Conservation (phyloP, 1,284 basidiomycete genomes). For the Leccinum fuscescens region DNA sequence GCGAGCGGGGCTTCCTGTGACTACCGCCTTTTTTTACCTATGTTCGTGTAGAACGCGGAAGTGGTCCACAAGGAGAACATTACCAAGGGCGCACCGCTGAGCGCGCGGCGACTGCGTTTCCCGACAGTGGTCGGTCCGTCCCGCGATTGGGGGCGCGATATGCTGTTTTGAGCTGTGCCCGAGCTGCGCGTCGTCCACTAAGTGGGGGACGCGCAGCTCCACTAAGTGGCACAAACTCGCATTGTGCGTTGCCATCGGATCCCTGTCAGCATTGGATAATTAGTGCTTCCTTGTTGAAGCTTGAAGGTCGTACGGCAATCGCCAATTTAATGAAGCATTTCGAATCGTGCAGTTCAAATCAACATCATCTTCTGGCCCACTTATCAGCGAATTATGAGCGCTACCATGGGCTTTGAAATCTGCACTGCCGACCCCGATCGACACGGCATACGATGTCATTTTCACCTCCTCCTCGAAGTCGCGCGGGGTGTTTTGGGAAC, state of each 20-base stretch:
- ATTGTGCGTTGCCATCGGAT: not conserved
- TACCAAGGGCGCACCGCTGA: not conserved
- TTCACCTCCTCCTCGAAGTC: not conserved
- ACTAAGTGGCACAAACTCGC: not conserved
- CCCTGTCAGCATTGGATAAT: not conserved
- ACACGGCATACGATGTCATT: not conserved
- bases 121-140: not conserved
- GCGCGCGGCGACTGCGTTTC: not conserved
- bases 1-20: conserved; percentile 3
- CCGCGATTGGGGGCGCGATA: not conserved
- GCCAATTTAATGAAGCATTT: not conserved
- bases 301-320: not conserved
- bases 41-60: not conserved
- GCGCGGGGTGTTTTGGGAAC: too few species aligned
- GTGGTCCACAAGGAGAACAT: not conserved
- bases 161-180: not conserved
- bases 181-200: not conserved
- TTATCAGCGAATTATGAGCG: not conserved
- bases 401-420: not conserved
- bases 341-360: not conserved
- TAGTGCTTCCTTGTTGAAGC: not conserved
- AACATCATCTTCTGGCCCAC: not conserved
- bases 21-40: not conserved
- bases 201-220: not conserved
- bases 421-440: not conserved